Percentiles rank a stretch among this genome's conserved stretches.
phyloP scores from a whole-genome alignment of 2,329 filamentous ascomycete species.

The Colletotrichum gigasporum region DNA sequence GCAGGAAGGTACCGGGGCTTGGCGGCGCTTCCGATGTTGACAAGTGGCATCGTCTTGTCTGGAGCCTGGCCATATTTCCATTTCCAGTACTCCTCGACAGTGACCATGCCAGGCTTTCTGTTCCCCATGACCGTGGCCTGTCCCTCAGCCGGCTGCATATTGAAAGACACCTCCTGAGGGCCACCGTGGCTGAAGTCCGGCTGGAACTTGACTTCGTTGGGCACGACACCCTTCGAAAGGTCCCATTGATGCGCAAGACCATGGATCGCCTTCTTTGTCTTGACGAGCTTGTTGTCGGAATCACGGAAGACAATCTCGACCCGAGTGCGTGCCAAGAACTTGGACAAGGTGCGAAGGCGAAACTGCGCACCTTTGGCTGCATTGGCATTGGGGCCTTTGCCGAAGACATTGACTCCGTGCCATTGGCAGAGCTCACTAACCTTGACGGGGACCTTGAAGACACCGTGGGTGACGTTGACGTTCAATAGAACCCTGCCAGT shows the following conservation, averaged over 20 bases:
- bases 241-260: slow-evolving; percentile 36
- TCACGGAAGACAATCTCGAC: slow-evolving; percentile 45
- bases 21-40: slow-evolving; percentile 70
- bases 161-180: slow-evolving; percentile 43
- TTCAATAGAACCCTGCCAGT: slow-evolving; percentile 66
- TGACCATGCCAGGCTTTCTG: slow-evolving; percentile 36
- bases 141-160: slow-evolving; percentile 33
- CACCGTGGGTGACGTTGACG: slow-evolving; percentile 62
- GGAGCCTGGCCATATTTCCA: slow-evolving; percentile 38
- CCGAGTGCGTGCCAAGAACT: slow-evolving; percentile 49
- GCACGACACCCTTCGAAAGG: neutral
- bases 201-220: neutral
- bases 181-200: slow-evolving; percentile 29
- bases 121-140: slow-evolving; percentile 33
- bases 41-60: slow-evolving; percentile 56
- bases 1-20: slow-evolving; percentile 73
- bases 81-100: slow-evolving; percentile 55
- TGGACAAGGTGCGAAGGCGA: slow-evolving; percentile 43
- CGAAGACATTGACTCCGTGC: slow-evolving; percentile 23
- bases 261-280: slow-evolving; percentile 36
- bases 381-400: neutral
- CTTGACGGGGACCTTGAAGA: slow-evolving; percentile 55
- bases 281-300: slow-evolving; percentile 30
- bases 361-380: neutral
- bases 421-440: slow-evolving; percentile 38